Evolutionary conservation across 345 rosid species (phyloP).

Genomic region (Corchorus capsularis): DNA sequence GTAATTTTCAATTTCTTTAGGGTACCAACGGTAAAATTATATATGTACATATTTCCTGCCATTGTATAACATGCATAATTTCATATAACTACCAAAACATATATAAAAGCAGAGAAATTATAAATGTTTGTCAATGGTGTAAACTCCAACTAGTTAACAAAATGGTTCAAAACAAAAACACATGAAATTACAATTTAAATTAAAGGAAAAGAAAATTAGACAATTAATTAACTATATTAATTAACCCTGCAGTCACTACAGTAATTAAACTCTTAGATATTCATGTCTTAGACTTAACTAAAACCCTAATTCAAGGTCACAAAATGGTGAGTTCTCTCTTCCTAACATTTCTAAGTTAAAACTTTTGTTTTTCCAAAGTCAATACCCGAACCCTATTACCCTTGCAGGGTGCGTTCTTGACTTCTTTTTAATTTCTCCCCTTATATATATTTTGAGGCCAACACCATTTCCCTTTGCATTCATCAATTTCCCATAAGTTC

Average conservation of each 20-base stretch:
- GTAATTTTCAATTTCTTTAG: no score
- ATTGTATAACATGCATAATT: no score
- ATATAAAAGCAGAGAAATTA: neutral
- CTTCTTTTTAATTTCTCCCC: slow-evolving; percentile 42
- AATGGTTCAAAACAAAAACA: neutral
- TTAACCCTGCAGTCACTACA: neutral
- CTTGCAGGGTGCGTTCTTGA: slow-evolving; percentile 75
- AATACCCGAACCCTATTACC: slow-evolving; percentile 81
- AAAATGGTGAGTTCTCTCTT: slow-evolving; percentile 8
- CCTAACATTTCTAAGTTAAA: slow-evolving; percentile 5
- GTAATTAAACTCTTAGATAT: neutral
- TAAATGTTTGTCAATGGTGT: slow-evolving; percentile 14
- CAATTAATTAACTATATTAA: neutral
- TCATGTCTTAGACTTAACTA: neutral
- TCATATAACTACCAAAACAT: slow-evolving; percentile 10
- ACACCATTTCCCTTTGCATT: neutral
- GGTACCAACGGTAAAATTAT: no score
- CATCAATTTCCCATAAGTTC: neutral
- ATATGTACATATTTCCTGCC: no score
- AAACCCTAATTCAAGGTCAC: slow-evolving; percentile 2
- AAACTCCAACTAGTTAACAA: slow-evolving; percentile 13
- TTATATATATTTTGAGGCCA: neutral
- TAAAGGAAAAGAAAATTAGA: slow-evolving; percentile 8
- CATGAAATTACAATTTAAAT: neutral
- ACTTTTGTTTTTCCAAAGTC: slow-evolving; percentile 41